phyloP scores from a whole-genome alignment of 768 basidiomycete genomes.

The Dacryopinax primogenitus region DNA sequence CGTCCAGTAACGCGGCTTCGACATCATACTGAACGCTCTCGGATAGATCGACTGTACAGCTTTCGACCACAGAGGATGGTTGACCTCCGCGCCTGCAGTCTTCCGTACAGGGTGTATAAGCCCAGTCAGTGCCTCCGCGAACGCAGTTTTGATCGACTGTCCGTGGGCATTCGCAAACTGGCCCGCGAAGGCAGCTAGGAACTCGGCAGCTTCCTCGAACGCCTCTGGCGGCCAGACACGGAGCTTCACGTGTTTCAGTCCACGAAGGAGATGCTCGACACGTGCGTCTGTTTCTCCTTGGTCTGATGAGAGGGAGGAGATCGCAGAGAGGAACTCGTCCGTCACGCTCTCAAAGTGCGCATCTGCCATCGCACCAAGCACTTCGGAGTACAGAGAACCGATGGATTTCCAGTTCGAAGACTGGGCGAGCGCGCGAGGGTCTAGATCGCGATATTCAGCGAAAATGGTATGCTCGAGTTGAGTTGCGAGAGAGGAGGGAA shows the following conservation, averaged over 20 bases:
- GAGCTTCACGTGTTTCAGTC: constrained; percentile 68
- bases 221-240: constrained; percentile 93
- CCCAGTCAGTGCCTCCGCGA: constrained; percentile 66
- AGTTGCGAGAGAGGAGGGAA: not conserved
- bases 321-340: constrained; percentile 73
- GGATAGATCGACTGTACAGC: constrained; percentile 75
- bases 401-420: constrained; percentile 70
- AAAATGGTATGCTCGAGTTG: constrained; percentile 6
- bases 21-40: constrained; percentile 70
- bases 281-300: constrained; percentile 69
- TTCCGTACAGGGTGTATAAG: constrained; percentile 81
- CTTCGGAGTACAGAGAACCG: constrained; percentile 65
- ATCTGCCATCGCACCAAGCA: constrained; percentile 74
- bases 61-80: constrained; percentile 88
- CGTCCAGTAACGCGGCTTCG: constrained; percentile 81
- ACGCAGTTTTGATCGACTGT: constrained; percentile 63
- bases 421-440: constrained; percentile 30
- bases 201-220: constrained; percentile 88
- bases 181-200: constrained; percentile 69
- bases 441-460: not conserved
- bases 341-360: constrained; percentile 53
- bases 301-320: constrained; percentile 58
- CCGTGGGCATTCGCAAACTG: constrained; percentile 78
- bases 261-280: constrained; percentile 73
- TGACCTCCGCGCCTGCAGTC: constrained; percentile 93